phyloP scores from a whole-genome alignment of 306 rosid genomes.

The Glycyrrhiza uralensis region DNA sequence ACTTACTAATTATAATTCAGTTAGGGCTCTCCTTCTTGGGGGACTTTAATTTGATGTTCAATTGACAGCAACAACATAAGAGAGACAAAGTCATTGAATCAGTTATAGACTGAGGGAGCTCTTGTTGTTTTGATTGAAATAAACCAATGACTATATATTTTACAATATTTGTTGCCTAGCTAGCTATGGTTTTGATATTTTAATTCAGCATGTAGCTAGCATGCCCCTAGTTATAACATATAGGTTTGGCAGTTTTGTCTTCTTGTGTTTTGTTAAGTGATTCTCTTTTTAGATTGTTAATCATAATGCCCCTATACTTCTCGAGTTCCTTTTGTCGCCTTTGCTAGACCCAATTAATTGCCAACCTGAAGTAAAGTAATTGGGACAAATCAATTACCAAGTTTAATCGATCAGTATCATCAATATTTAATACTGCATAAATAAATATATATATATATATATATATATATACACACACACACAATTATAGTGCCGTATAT shows the following conservation, averaged over 20 bases:
- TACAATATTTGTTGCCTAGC: not conserved
- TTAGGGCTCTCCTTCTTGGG: not conserved
- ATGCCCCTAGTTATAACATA: constrained; percentile 17
- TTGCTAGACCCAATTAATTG: constrained; percentile 1
- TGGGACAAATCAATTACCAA: constrained; percentile 30
- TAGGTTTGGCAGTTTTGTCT: constrained; percentile 28
- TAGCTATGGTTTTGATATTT: not conserved
- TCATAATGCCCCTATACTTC: constrained; percentile 41
- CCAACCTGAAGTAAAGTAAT: constrained; percentile 9
- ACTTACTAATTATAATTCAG: too few relatives aligned
- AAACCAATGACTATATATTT: not conserved
- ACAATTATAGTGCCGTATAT: too few relatives aligned
- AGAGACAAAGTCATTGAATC: not conserved
- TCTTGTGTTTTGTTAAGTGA: constrained; percentile 26
- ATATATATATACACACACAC: too few relatives aligned
- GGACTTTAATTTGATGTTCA: too few relatives aligned
- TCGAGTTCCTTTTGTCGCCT: constrained; percentile 38
- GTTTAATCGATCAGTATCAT: not conserved
- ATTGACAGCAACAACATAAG: not conserved
- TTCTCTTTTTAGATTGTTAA: constrained; percentile 12
- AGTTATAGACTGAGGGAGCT: not conserved
- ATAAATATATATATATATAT: too few relatives aligned
- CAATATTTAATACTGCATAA: constrained; percentile 23
- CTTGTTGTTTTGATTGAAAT: not conserved
- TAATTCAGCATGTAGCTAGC: not conserved